Evolutionary conservation across 306 rosid genomes (phyloP), one percentile per base, ranked within the genome.

Genomic region (Astragalus membranaceus): DNA sequence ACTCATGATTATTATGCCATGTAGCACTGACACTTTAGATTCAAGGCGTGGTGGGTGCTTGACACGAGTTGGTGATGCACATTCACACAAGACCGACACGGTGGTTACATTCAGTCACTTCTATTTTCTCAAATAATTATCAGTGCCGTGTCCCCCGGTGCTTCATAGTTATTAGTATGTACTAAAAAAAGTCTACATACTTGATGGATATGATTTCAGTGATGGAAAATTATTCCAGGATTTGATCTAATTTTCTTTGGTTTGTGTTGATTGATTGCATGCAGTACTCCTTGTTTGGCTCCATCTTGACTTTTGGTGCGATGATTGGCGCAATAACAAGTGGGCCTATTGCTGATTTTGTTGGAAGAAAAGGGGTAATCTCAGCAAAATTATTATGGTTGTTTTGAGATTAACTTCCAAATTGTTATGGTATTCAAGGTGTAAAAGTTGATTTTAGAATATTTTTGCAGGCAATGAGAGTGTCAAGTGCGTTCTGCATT

Each of bases 261-360:
- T 14, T 58, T 78, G 5, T 0, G n/a, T 14, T 5, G 47, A 41
- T 58, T 35, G 44, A 0, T 8, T 59, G n/a, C n/a, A n/a, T n/a
- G 80, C 84, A 94, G 97, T 94, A 79, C 84, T 91, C 97, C 53
- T 69, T 94, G 62, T 88, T 94, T 68, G 99, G 99, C 57, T 94
- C 97, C 84, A 81, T 94, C 68, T 76, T 94, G 82, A 88, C 99
- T 37, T 88, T 94, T 50, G 97, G 98, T 32, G 98, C 98, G 1
- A 94, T 94, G 98, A 76, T 90, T 52, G 98, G 99, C 0, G 99
- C 99, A 48, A 91, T 91, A 32, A 88, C 96, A n/a, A 85, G 90
- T 15, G 97, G 98, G 7, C 89, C 86, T 16, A 81, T 94, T 29
- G 85, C 88, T 4, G 97, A 90, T 82, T 66, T 69, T 37, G 5